Base-by-base conservation (phyloP, 148 eudicot genomes). In the Camellia japonica region DNA sequence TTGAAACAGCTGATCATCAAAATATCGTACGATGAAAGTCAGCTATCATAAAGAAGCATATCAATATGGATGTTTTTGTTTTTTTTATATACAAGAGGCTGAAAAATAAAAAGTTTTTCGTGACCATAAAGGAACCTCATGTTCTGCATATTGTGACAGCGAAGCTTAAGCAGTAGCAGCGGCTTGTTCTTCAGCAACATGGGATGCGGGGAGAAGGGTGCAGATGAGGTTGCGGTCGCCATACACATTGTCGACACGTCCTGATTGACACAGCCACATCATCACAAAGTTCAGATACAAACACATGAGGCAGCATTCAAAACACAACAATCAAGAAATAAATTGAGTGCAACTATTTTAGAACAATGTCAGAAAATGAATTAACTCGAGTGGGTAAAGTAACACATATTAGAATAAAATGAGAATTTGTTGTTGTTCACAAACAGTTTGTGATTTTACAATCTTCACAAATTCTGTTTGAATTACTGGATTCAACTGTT, bases 151-250 rank as follows among this genome's bases (percentile, higher is more conserved):
- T 74, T 38, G 4, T 1, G 6, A 15, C 23, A 60, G n/a, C 52
- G 76, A 55, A 23, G 78, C 83, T 90, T 85, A 96, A 61, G 98
- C 99, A 75, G 93, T 87, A 0, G 97, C 98, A 62, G 87, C 52
- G 0, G 98, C 99, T 82, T 86, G 83, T 84, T 92, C 93, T 90
- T 95, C 97, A 3, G 77, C 95, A 51, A 83, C 89, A 80, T 93
- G 93, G 71, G 94, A 83, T 49, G 88, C 89, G 1, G 97, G 88
- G 13, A 84, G 99, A 79, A 96, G 97, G 62, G 98, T 93, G 91
- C 99, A 96, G 83, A 91, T 60, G 80, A 96, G 92, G 91, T 96
- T 96, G 68, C 99, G 92, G 79, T 96, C 99, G 20, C 99, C 99
- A 58, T 96, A 96, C 64, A 96, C 99, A 73, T 96, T 96, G 89